Base-by-base conservation (phyloP, 2,329 filamentous ascomycete genomes). In the Fonsecaea multimorphosa region DNA sequence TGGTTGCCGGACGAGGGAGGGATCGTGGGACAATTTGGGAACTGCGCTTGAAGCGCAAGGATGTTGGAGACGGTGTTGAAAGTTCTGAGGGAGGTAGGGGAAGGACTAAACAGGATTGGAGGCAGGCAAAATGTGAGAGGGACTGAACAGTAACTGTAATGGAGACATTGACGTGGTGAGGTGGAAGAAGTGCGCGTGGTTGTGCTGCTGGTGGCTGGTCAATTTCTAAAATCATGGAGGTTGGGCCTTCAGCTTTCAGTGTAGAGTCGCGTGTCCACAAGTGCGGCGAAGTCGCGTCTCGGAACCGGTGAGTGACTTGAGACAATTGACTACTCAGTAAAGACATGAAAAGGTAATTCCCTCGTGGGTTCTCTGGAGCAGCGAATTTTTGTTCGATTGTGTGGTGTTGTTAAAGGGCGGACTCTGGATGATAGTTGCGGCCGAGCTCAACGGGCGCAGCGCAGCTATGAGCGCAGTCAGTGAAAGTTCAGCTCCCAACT, bases 141-240 rank as follows among this genome's bases (percentile, higher is more conserved):
- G 51, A 51, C 54, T 56, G 65, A 63, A 24, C 49, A 67, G 67
- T 40, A 65, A 46, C 64, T 64, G 62, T 58, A 59, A 36, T 32
- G 65, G 67, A 52, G 58, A 44, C 64, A 69, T 67, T 61, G 65
- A 67, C 56, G 44, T 53, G 49, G 67, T 55, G 61, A 58, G 34
- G 38, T 55, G 57, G 55, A 58, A 60, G 57, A 61, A 58, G 53
- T 56, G 67, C 51, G 49, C n/a, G 56, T 66, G 55, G 60, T 64
- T 32, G 58, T 55, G 67, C 29, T 60, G 58, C 29, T 60, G 58
- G 58, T 69, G 64, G 67, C 64, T 69, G 64, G 67, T 67, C 58
- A 63, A 61, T 65, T 63, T 55, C 64, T 40, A 52, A 69, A 69
- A 69, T 69, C 67, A 61, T 58, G 62, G 67, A 63, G 67, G 67